Evolutionary conservation across 306 rosid species (phyloP).

Genomic region (Sindora glabra): DNA sequence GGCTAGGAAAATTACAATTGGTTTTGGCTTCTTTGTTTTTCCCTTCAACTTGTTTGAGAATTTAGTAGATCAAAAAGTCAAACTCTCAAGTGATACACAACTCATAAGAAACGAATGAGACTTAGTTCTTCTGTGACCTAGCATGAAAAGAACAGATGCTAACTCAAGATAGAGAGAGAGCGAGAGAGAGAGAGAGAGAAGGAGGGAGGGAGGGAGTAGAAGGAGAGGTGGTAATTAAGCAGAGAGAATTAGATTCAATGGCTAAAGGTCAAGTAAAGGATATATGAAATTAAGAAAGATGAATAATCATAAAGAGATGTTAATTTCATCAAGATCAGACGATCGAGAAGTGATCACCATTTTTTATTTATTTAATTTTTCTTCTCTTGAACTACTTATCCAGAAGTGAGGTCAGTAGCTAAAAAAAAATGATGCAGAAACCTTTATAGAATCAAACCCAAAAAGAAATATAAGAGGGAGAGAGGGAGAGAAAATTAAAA

Average conservation of each 20-base stretch:
- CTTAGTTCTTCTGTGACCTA: slow-evolving; percentile 16
- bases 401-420: slow-evolving; percentile 22
- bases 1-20: too few relatives aligned
- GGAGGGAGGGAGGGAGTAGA: neutral
- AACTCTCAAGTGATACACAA: too few relatives aligned
- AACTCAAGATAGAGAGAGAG: too few relatives aligned
- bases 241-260: slow-evolving; percentile 42
- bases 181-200: too few relatives aligned
- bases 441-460: slow-evolving; percentile 36
- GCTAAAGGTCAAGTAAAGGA: slow-evolving; percentile 30
- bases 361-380: neutral
- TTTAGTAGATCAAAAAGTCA: slow-evolving; percentile 20
- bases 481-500: slow-evolving; percentile 1
- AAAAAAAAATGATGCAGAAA: slow-evolving; percentile 50
- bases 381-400: neutral
- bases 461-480: slow-evolving; percentile 5
- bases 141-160: neutral
- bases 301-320: too few relatives aligned
- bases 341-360: too few relatives aligned
- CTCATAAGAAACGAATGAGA: slow-evolving; percentile 18
- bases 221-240: slow-evolving; percentile 4
- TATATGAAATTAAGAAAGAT: slow-evolving; percentile 6
- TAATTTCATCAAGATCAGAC: too few relatives aligned
- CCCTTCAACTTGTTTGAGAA: neutral
- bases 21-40: neutral